Evolutionary conservation across 768 basidiomycete species (phyloP).

Genomic region (Solioccasus polychromus): DNA sequence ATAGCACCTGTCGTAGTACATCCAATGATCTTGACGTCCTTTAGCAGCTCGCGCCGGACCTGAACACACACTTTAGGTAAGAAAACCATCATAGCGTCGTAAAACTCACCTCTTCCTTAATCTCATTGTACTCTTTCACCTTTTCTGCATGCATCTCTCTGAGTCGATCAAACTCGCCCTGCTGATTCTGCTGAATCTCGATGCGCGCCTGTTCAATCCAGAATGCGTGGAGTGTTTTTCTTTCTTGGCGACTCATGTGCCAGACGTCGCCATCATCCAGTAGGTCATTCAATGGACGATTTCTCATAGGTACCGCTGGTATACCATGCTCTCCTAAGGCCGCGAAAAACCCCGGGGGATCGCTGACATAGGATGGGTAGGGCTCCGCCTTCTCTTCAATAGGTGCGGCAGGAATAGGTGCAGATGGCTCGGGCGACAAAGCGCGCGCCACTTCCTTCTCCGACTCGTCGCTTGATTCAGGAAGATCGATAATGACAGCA

Average conservation of each 20-base stretch:
- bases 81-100: background rate
- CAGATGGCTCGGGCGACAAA: background rate
- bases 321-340: constrained; percentile 33
- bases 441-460: background rate
- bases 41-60: constrained; percentile 55
- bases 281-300: constrained; percentile 39
- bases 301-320: constrained; percentile 37
- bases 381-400: background rate
- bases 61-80: constrained; percentile 22
- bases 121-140: constrained; percentile 33
- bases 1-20: constrained; percentile 72
- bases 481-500: background rate
- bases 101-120: constrained; percentile 52
- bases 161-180: constrained; percentile 42
- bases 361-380: constrained; percentile 18
- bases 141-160: constrained; percentile 42
- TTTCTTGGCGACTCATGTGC: constrained; percentile 51
- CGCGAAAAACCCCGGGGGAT: constrained; percentile 36
- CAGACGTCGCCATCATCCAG: constrained; percentile 43
- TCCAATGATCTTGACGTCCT: constrained; percentile 59
- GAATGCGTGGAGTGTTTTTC: constrained; percentile 38
- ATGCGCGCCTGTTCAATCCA: constrained; percentile 47
- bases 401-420: background rate
- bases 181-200: constrained; percentile 27
- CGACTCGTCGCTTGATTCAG: background rate